Evolutionary conservation across 495 filamentous ascomycete genomes (phyloP), one percentile per base, ranked within the genome.

Genomic region (Aspergillus taichungensis): DNA sequence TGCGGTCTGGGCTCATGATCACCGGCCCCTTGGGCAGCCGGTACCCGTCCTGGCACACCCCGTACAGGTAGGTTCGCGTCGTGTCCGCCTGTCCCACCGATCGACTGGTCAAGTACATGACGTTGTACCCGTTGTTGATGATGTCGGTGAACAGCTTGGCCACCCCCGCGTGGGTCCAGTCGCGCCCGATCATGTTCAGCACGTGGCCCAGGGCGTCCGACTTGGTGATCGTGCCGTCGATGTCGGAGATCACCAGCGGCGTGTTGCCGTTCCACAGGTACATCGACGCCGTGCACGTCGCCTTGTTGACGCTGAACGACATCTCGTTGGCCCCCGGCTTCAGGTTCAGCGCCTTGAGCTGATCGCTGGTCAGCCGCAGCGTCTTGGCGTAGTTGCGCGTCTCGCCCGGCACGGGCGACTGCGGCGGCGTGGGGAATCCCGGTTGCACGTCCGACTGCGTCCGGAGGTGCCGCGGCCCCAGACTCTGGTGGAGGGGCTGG

Each of bases 141-240:
- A 99, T 99, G 49, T 99, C 92, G 11, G 83, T 88, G 64, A 96
- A 99, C 9, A 99, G 72, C 67, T 97, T 99, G 18, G 92, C 94
- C 13, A 99, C 92, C 12, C 92, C 92, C 11, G 84, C 74, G 62
- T 99, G 92, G 6, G 92, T 99, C 92, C 92, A 99, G 61, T 99
- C 92, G 45, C 92, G 84, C 28, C 92, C 92, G 46, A 99, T 88
- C 84, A 92, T 94, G 66, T 92, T 97, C 35, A 99, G 65, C 39
- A 99, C 89, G 51, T 99, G 92, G n/a, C 92, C 92, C 12, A 97
- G 71, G 5, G 90, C 92, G 69, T 99, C 92, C 6, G 91, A 79
- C 70, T 97, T 99, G 37, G 92, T 99, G 53, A 99, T 99, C 13
- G 92, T 99, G 14, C 92, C 92, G 68, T 99, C 92, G 53, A 99